Evolutionary conservation across 2,329 filamentous ascomycete species (phyloP).

Genomic region (Cadophora sp.): DNA sequence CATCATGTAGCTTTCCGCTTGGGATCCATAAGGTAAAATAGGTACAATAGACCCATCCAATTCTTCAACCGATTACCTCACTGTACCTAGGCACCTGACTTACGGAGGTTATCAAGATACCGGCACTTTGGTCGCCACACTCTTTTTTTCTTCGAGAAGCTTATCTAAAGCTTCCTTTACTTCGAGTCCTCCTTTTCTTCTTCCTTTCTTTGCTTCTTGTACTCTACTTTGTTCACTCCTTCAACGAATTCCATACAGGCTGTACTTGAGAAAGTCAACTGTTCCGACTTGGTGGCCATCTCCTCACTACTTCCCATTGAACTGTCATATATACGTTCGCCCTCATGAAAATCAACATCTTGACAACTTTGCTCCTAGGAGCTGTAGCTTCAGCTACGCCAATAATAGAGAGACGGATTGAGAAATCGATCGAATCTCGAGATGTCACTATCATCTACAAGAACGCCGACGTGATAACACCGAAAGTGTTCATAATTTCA

Average conservation of each 20-base stretch:
- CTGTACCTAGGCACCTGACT: background rate
- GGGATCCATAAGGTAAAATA: background rate
- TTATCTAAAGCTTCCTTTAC: constrained; percentile 23
- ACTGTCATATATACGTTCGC: background rate
- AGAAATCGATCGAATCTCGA: constrained; percentile 18
- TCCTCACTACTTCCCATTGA: background rate
- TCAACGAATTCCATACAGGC: background rate
- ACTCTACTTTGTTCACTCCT: background rate
- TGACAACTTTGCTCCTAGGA: constrained; percentile 23
- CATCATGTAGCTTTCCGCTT: background rate
- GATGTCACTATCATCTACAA: constrained; percentile 28
- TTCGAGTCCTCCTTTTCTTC: constrained; percentile 6
- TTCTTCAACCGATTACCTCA: constrained; percentile 4
- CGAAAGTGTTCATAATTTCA: constrained; percentile 68
- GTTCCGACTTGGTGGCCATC: background rate
- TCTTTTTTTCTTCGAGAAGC: constrained; percentile 11
- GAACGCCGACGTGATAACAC: constrained; percentile 41
- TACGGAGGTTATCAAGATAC: background rate
- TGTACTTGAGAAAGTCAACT: background rate
- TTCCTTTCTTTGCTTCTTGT: background rate
- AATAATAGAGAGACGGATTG: constrained; percentile 22
- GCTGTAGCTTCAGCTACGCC: constrained; percentile 22
- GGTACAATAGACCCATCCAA: background rate
- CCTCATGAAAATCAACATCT: constrained; percentile 21
- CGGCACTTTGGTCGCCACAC: constrained; percentile 5